Evolutionary conservation across 1,284 basidiomycete genomes (phyloP).

Genomic region (Trichosporon inkin): DNA sequence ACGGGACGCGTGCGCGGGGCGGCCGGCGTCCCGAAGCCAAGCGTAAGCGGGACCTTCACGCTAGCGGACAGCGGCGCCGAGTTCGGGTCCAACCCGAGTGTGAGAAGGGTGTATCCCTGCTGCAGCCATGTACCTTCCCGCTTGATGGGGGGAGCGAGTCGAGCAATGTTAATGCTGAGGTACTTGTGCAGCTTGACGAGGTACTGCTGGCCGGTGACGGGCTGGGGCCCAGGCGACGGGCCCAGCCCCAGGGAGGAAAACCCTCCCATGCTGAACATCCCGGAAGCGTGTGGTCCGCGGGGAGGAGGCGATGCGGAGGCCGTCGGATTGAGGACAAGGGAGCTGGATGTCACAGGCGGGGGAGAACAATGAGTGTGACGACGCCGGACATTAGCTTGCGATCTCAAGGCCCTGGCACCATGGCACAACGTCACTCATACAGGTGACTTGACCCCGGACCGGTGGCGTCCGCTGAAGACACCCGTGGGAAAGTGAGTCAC

Average conservation of each 20-base stretch:
- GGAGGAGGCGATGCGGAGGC: neutral
- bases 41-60: constrained; percentile 43
- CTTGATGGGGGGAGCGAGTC: constrained; percentile 34
- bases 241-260: constrained; percentile 20
- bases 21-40: constrained; percentile 41
- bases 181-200: constrained; percentile 46
- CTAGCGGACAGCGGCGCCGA: constrained; percentile 39
- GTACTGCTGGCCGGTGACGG: constrained; percentile 40
- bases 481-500: constrained; percentile 5
- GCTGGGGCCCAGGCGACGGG: constrained; percentile 20
- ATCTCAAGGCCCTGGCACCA: neutral
- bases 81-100: constrained; percentile 46
- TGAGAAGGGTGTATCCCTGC: constrained; percentile 48
- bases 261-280: constrained; percentile 13
- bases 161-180: constrained; percentile 39
- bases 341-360: neutral
- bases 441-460: neutral
- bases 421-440: neutral
- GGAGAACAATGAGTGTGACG: neutral
- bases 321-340: neutral
- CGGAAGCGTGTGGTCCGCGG: neutral
- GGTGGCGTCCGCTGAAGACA: neutral
- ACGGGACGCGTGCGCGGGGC: constrained; percentile 28
- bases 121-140: constrained; percentile 26
- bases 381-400: neutral